Base-by-base conservation (phyloP, 768 basidiomycete genomes). In the Leccinellum luteum region DNA sequence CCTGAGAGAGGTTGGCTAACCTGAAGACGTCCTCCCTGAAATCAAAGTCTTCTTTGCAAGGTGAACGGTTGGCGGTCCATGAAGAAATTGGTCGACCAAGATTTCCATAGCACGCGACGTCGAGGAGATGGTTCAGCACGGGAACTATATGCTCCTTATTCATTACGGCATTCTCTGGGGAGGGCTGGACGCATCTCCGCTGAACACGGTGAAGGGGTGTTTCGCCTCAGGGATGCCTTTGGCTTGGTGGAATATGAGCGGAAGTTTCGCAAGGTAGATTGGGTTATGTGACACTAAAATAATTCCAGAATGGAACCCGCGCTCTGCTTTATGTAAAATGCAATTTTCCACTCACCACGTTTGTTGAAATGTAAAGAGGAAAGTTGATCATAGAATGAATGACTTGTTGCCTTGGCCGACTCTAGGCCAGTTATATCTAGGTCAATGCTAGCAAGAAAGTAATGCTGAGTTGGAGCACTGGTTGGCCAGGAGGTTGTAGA, bases 161-260 rank as follows among this genome's bases (percentile, higher is more conserved):
- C 57, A 35, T 51, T 48, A 62, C 48, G 10, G 51, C 32, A 25
- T 45, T 59, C 47, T 54, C 59, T 3, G 49, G 55, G 12, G 54
- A 13, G 56, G 60, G 34, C 45, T 56, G 44, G 56, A 55, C 0
- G 48, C 35, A 19, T 68, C 63, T 12, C 60, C 48, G n/a, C 56
- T 55, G 50, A 58, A 62, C 14, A 56, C 17, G 9, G 25, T 54
- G 23, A 54, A 48, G 47, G 54, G 49, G 17, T 30, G 17, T 30
- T 55, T 54, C 31, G 51, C 41, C 14, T 57, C 41, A 13, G 51
- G 48, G 12, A 30, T n/a, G n/a, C 28, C 27, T 19, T 47, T 66
- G 13, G 45, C 55, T 7, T 28, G 25, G 51, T 28, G 47, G 51
- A 56, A 57, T 21, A 48, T 34, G 14, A 56, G 32, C 4, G 48